Evolutionary conservation across 139 green algal species (phyloP).

Genomic region (Pycnococcus provasolii): DNA sequence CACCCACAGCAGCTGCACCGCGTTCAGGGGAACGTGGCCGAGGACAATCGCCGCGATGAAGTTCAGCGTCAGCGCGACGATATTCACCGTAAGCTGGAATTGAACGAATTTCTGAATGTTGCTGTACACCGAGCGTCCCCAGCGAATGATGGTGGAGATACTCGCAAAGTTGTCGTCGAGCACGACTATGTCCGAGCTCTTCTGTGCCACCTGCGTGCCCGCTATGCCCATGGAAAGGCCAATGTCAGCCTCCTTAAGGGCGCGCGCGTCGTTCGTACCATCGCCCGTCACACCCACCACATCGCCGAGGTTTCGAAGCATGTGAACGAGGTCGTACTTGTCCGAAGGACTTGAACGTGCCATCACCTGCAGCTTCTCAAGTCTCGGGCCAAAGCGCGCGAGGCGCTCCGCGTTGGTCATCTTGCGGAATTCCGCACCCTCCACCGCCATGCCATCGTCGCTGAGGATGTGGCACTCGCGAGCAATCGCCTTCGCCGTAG

Average conservation of each 20-base stretch:
- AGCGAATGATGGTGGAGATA: conserved; percentile 92
- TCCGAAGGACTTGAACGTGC: conserved; percentile 81
- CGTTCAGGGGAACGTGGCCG: conserved; percentile 45
- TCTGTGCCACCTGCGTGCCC: conserved; percentile 83
- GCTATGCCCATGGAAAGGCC: conserved; percentile 95
- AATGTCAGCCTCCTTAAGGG: conserved; percentile 90
- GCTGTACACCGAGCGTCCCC: conserved; percentile 89
- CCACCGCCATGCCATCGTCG: conserved; percentile 52
- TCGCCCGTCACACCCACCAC: conserved; percentile 94
- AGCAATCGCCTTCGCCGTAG: conserved; percentile 92
- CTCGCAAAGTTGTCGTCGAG: conserved; percentile 97
- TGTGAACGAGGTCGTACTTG: conserved; percentile 79
- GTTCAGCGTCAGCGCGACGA: conserved; percentile 84
- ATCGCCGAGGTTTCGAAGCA: conserved; percentile 75
- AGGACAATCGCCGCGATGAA: conserved; percentile 78
- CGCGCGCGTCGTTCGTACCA: conserved; percentile 90
- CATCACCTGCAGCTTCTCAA: conserved; percentile 64
- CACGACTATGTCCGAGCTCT: conserved; percentile 97
- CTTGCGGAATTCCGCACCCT: conserved; percentile 73
- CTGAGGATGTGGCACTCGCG: conserved; percentile 74
- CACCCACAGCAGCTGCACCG: conserved; percentile 91
- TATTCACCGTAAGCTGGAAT: conserved; percentile 93
- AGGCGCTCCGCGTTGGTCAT: conserved; percentile 63
- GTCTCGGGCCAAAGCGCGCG: conserved; percentile 46
- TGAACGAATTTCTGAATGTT: conserved; percentile 98